These are phyloP conservation scores for Xerocomus alliaceus DNA, from an alignment of 1,284 basidiomycete species.

Conservation along the genomic window DNA sequence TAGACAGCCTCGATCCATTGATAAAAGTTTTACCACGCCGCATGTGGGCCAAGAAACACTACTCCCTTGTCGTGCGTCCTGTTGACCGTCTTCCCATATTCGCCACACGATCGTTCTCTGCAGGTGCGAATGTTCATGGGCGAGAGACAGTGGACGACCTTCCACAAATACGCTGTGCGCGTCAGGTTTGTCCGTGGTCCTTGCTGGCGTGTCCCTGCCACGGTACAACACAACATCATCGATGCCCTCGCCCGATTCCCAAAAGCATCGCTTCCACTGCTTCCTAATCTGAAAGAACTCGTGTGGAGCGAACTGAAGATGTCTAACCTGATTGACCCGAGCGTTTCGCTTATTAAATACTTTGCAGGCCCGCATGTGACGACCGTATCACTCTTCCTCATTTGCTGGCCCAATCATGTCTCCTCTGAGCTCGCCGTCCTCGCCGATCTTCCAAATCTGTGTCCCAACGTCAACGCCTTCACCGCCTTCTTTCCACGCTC, in stretches of 20 bases:
- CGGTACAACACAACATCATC: slow-evolving; percentile 32
- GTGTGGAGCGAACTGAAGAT: slow-evolving; percentile 36
- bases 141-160: slow-evolving; percentile 35
- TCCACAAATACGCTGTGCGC: slow-evolving; percentile 34
- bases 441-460: slow-evolving; percentile 26
- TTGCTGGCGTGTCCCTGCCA: slow-evolving; percentile 26
- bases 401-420: slow-evolving; percentile 34
- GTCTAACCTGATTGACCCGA: slow-evolving; percentile 35
- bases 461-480: slow-evolving; percentile 35
- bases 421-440: slow-evolving; percentile 31
- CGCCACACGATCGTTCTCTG: neutral
- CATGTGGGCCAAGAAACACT: slow-evolving; percentile 32
- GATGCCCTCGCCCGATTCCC: slow-evolving; percentile 21
- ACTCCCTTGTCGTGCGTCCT: slow-evolving; percentile 26
- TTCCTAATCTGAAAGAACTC: slow-evolving; percentile 39
- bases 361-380: slow-evolving; percentile 32
- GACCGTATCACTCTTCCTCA: slow-evolving; percentile 28
- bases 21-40: slow-evolving; percentile 35
- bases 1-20: slow-evolving; percentile 35
- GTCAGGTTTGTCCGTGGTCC: slow-evolving; percentile 31
- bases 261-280: slow-evolving; percentile 27
- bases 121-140: slow-evolving; percentile 34
- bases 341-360: slow-evolving; percentile 34
- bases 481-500: slow-evolving; percentile 37
- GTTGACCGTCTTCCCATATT: neutral